Conservation (phyloP, 2,329 filamentous ascomycete genomes). For the Zasmidium citrigriseum region DNA sequence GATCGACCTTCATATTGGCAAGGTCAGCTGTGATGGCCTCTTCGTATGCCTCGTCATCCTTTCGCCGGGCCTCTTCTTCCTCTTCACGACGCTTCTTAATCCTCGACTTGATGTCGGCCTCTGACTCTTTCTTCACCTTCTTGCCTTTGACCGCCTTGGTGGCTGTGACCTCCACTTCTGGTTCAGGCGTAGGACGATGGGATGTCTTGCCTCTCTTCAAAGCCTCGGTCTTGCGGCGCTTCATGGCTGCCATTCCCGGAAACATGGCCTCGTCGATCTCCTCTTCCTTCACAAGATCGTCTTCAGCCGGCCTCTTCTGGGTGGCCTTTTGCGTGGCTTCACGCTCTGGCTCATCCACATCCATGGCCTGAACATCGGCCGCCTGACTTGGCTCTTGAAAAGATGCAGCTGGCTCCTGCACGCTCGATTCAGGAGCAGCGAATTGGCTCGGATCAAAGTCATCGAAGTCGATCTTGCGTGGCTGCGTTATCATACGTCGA, state of each 20-base stretch:
- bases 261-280: slow-evolving; percentile 69
- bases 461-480: slow-evolving; percentile 61
- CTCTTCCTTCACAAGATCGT: slow-evolving; percentile 25
- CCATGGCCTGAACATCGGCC: slow-evolving; percentile 21
- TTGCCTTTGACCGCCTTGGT: slow-evolving; percentile 4
- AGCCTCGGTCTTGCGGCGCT: slow-evolving; percentile 70
- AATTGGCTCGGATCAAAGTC: slow-evolving; percentile 39
- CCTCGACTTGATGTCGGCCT: slow-evolving; percentile 68
- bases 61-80: slow-evolving; percentile 55
- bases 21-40: slow-evolving; percentile 72
- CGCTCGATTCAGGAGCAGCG: slow-evolving; percentile 20
- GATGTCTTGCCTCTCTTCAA: slow-evolving; percentile 41
- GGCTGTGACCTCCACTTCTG: slow-evolving; percentile 2
- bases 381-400: slow-evolving; percentile 23
- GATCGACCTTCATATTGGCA: slow-evolving; percentile 59
- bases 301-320: slow-evolving; percentile 32
- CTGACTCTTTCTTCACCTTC: slow-evolving; percentile 52
- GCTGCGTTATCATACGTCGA: slow-evolving; percentile 40
- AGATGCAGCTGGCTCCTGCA: neutral
- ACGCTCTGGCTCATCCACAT: slow-evolving; percentile 16
- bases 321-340: slow-evolving; percentile 17
- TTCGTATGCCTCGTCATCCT: slow-evolving; percentile 72
- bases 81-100: slow-evolving; percentile 56
- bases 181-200: slow-evolving; percentile 9
- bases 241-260: slow-evolving; percentile 74